Evolutionary conservation across 23 red algal genomes (phyloP).

Genomic region (Gracilariopsis chorda): DNA sequence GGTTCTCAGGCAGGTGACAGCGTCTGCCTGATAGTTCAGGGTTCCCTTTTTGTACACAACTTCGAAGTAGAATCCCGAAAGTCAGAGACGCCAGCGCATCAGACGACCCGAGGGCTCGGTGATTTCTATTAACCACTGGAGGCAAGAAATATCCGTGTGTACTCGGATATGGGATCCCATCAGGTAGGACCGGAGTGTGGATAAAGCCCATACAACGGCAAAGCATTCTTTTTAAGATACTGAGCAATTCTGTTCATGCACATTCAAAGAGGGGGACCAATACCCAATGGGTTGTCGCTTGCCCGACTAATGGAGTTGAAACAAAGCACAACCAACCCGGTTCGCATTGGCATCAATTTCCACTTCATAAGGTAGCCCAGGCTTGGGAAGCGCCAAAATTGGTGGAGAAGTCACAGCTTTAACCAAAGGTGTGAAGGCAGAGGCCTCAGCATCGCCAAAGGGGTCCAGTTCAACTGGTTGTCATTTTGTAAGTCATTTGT

Average conservation of each 20-base stretch:
- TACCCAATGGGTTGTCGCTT: neutral
- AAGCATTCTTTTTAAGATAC: neutral
- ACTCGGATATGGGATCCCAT: neutral
- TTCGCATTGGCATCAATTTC: conserved; percentile 1
- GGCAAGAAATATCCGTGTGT: neutral
- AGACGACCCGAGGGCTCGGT: neutral
- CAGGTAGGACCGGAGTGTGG: neutral
- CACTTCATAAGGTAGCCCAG: neutral
- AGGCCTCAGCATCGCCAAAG: neutral
- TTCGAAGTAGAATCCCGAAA: neutral
- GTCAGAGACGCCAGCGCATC: neutral
- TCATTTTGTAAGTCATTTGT: conserved; percentile 1
- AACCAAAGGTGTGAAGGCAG: neutral
- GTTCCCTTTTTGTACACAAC: neutral
- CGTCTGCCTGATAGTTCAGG: neutral
- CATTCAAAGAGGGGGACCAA: neutral
- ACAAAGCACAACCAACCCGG: neutral
- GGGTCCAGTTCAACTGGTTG: neutral
- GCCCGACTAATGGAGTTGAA: no score
- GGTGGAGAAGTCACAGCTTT: neutral
- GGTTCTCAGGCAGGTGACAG: neutral
- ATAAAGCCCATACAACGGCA: neutral
- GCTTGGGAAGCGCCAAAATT: neutral
- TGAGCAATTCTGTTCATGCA: neutral
- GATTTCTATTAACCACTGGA: neutral